Base-by-base conservation (phyloP, 1,139 yeast species). In the Cylindricascospora bacillispora region DNA sequence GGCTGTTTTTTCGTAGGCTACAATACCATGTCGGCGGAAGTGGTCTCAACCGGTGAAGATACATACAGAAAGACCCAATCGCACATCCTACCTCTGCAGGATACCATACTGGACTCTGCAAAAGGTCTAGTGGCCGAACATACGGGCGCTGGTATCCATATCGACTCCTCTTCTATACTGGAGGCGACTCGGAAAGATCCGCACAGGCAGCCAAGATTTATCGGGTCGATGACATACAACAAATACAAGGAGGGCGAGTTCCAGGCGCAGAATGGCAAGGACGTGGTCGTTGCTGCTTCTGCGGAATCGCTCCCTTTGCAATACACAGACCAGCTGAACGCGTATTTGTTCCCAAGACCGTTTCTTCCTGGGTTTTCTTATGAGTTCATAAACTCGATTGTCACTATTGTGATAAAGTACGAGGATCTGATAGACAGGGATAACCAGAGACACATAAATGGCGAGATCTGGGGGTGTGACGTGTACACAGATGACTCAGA, bases 401-500 rank as follows among this genome's bases (percentile, higher is more conserved):
- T 47, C 6, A 40, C 40, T 5, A 34, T 51, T 4, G 30, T 31
- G 24, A 37, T 48, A 12, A 33, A 30, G 4, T 39, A 37, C 35
- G 47, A 40, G 27, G 48, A 44, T 30, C 31, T 47, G n/a, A 31
- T 25, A 11, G 29, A 25, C 10, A 23, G 26, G 6, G 30, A 32
- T 3, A 31, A 36, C 14, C 41, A 40, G 13, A 39, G 56, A 21
- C 29, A 38, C 11, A 49, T 49, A 23, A 63, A 68, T 36, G 60
- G 93, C 25, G 69, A 70, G 33, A 47, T 85, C 2, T 89, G 97
- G 97, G 98, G 98, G 2, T 82, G 94, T 0, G 85, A 78, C 31
- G 62, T 89, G 3, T 89, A 86, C 54, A 81, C 95, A 1, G 97
- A 89, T 53, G 98, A 89, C 54, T 79, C 93, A 1, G 94, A 89